These are phyloP conservation scores for Cryoendolithus antarcticus DNA, from an alignment of 2,329 filamentous ascomycete genomes.

Conservation along the genomic window DNA sequence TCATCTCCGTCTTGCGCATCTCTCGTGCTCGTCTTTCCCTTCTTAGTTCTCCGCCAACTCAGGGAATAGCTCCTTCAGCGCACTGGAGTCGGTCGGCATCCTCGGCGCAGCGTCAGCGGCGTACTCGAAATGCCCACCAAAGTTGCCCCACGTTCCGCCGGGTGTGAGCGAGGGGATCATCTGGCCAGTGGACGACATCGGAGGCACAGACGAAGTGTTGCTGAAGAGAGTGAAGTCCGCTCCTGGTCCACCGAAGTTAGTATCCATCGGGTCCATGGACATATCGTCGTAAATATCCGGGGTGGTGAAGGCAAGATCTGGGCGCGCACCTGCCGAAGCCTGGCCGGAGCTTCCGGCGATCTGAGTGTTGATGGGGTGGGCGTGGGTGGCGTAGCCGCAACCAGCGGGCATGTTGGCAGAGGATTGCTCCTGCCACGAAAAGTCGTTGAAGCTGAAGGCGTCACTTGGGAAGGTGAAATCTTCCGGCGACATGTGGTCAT, in stretches of 20 bases:
- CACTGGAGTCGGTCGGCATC: constrained; percentile 13
- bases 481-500: constrained; percentile 27
- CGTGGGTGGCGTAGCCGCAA: too few species aligned
- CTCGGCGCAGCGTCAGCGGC: constrained; percentile 9
- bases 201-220: constrained; percentile 6
- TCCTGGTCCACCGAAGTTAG: constrained; percentile 6
- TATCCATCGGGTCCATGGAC: constrained; percentile 42
- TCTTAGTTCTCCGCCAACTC: constrained; percentile 11
- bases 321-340: too few species aligned
- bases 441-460: constrained; percentile 44
- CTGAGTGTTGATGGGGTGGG: too few species aligned
- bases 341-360: too few species aligned
- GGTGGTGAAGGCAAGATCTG: too few species aligned
- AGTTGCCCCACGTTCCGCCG: constrained; percentile 24
- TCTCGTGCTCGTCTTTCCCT: too few species aligned
- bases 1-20: too few species aligned
- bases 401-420: too few species aligned
- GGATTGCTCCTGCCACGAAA: constrained; percentile 26
- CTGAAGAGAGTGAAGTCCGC: constrained; percentile 54
- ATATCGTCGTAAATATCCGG: constrained; percentile 39
- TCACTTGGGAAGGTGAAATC: constrained; percentile 50
- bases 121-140: constrained; percentile 24
- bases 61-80: constrained; percentile 17
- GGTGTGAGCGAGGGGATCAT: constrained; percentile 19
- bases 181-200: constrained; percentile 10